Conservation (phyloP, 257 asterid species). For the Striga asiatica region DNA sequence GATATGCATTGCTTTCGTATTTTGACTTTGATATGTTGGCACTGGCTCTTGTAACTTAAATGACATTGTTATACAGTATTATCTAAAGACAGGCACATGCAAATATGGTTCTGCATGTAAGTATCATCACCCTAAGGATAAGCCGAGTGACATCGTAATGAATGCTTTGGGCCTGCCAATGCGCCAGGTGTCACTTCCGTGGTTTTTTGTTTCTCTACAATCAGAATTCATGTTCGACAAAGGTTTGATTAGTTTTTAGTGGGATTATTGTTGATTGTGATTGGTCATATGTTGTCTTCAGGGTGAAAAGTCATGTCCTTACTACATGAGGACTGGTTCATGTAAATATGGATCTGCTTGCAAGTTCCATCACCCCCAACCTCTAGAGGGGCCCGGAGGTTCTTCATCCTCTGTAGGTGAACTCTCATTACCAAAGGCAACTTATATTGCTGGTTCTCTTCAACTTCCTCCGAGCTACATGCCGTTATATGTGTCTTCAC, state of each 20-base stretch:
- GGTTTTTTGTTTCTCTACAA: not conserved
- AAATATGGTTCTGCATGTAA: slow-evolving; percentile 57
- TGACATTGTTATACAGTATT: slow-evolving; percentile 37
- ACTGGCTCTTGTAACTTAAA: slow-evolving; percentile 1
- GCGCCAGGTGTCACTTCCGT: slow-evolving; percentile 42
- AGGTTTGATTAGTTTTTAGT: too few relatives aligned
- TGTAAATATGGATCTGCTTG: slow-evolving; percentile 58
- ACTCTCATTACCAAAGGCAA: slow-evolving; percentile 28
- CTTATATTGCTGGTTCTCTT: slow-evolving; percentile 30
- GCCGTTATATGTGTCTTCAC: slow-evolving; percentile 37
- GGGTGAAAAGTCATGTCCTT: slow-evolving; percentile 49
- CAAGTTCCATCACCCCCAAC: slow-evolving; percentile 70
- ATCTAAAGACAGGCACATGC: slow-evolving; percentile 66
- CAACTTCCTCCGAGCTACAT: slow-evolving; percentile 45
- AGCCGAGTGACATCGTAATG: slow-evolving; percentile 23
- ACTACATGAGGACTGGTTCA: slow-evolving; percentile 50
- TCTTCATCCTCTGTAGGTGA: slow-evolving; percentile 23
- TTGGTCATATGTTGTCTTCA: slow-evolving; percentile 15
- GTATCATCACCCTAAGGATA: slow-evolving; percentile 62
- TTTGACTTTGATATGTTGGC: not conserved
- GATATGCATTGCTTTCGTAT: not conserved
- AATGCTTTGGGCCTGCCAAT: slow-evolving; percentile 58
- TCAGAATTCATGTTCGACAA: not conserved
- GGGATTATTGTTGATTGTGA: slow-evolving; percentile 3
- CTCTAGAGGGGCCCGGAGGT: slow-evolving; percentile 27